Evolutionary conservation across 345 rosid species (phyloP).

Genomic region (Arabidopsis thaliana): TAIR10.1 NC_003070.9:21680501-21681000

Average conservation of each 20-base stretch:
- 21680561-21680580: neutral
- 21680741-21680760: neutral
- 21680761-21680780: conserved; percentile 9
- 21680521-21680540: neutral
- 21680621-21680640: neutral
- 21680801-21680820: neutral
- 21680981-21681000: too few species aligned
- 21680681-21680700: neutral
- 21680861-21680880: neutral
- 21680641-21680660: neutral
- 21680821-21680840: neutral
- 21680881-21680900: neutral
- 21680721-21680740: neutral
- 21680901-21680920: neutral
- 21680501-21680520: neutral
- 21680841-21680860: neutral
- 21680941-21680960: neutral
- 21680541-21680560: neutral
- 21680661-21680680: neutral
- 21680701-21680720: conserved; percentile 14
- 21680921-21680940: neutral
- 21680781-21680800: conserved; percentile 4
- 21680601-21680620: neutral
- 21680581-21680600: neutral
- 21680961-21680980: too few species aligned